Evolutionary conservation across 495 filamentous ascomycete genomes (phyloP).

Genomic region (Neurospora terricola): DNA sequence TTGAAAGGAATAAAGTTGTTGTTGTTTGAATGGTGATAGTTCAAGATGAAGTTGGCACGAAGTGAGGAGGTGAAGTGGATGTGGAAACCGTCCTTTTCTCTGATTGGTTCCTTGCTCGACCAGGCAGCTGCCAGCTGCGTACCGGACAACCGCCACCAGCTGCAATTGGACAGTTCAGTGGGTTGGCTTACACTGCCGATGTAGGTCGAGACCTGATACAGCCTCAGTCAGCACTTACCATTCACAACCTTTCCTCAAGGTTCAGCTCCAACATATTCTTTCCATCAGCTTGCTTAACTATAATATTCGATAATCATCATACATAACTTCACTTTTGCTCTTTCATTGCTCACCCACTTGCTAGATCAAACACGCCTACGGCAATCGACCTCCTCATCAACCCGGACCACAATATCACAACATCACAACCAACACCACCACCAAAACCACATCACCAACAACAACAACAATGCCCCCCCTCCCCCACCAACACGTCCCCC

Average conservation of each 20-base stretch:
- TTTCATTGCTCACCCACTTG: not conserved
- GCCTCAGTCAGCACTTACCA: not conserved
- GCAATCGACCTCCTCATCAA: not conserved
- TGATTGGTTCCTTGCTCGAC: not conserved
- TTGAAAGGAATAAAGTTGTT: not conserved
- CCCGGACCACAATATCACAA: not conserved
- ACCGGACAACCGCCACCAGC: not conserved
- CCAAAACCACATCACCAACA: not conserved
- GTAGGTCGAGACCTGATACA: not conserved
- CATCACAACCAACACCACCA: not conserved
- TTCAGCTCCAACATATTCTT: not conserved
- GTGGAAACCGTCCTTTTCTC: not conserved
- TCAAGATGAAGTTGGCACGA: not conserved
- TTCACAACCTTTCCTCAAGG: not conserved
- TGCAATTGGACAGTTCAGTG: not conserved
- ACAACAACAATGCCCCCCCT: conserved; percentile 9
- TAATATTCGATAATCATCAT: not conserved
- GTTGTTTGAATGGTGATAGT: not conserved
- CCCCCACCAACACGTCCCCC: conserved; percentile 9
- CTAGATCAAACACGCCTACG: not conserved
- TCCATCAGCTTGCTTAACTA: not conserved
- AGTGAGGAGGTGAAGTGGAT: not conserved
- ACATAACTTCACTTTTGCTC: not conserved
- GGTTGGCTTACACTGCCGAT: not conserved
- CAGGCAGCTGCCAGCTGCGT: not conserved